Evolutionary conservation across 192 early-diverging fungal genomes (phyloP), one percentile per base, ranked within the genome.

Genomic region (Entomortierella beljakovae): DNA sequence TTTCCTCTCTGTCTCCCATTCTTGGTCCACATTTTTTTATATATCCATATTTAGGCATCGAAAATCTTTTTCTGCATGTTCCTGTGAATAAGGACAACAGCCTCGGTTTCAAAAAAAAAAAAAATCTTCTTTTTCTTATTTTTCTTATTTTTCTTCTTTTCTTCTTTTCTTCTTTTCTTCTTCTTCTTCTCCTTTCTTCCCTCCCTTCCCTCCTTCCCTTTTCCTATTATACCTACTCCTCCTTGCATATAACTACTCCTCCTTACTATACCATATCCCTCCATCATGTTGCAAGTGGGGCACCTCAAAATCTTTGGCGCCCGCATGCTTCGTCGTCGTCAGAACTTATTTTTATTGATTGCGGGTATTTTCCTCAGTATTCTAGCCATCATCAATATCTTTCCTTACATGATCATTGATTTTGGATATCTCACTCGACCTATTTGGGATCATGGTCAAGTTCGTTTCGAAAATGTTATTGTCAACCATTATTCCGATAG

Each of bases 401-500:
- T 68, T 28, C 66, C 77, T 22, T 71, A 62, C 38, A 22, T 80
- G 6, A 53, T 73, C 3, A 57, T 73, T 11, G 83, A 84, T 23
- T 1, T 84, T 26, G 71, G 74, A 3, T 88, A 88, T 32, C 67
- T 82, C 29, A 49, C 70, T 31, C 70, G 82, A 10, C 87, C 87
- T 0, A 23, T 88, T n/a, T 86, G 84, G 83, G 83, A 86, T 60
- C 63, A 64, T 42, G 51, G 49, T 1, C 46, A 33, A 29, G 31
- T 63, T 22, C 22, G 11, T 0, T 88, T 64, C 26, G 73, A 71
- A 28, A 26, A 50, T 6, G 52, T 79, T 18, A 71, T 87, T 20
- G 69, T 81, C 16, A 84, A 87, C 40, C 83, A 86, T 61, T 84
- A 84, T 46, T 70, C 87, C 1, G 70, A 81, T 22, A 76, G 71